Base-by-base conservation (phyloP, 176 grass and related monocot species). In the Zea luxurians region DNA sequence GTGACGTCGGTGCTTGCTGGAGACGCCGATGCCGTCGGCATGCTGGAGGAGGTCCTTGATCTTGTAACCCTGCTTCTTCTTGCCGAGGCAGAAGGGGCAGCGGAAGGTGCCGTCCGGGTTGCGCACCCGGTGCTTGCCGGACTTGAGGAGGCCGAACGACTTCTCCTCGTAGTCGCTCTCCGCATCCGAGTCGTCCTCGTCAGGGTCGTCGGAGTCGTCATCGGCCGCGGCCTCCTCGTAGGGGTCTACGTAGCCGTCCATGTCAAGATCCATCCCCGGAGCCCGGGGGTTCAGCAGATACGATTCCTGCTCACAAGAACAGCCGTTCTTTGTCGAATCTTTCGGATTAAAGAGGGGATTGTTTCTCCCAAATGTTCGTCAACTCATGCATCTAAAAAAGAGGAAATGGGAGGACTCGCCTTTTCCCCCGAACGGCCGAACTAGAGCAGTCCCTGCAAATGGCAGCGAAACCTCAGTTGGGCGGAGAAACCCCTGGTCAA, bases 21-120 rank as follows among this genome's bases (percentile, higher is more conserved):
- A 97, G 15, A 55, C 71, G 43, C 88, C 82, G 44, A 91, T 88
- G 48, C 91, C 91, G 34, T 83, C 90, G 9, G 94, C 91, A 46
- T 97, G 91, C 78, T 97, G 94, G 81, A 97, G 89, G 68, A 97
- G 89, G 73, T 97, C 94, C 81, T 93, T 93, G 77, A 86, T 82
- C 64, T 86, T 82, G 82, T 93, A 97, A 4, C 67, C 83, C 62
- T 91, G 91, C 71, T 97, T 97, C 80, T 93, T 97, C 86, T 97
- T 97, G 55, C 86, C 89, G 6, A 82, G 70, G 89, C 91, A 97
- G 85, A 90, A 97, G 43, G 94, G 94, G 84, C 94, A 97, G 68
- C 82, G 89, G 79, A 91, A 97, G 82, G 87, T 85, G 70, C 89
- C 86, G 68, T 91, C 86, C 2, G 88, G 91, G 60, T 91, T 97